Conservation (phyloP, 2,329 filamentous ascomycete genomes). For the Calonectria honghensis region DNA sequence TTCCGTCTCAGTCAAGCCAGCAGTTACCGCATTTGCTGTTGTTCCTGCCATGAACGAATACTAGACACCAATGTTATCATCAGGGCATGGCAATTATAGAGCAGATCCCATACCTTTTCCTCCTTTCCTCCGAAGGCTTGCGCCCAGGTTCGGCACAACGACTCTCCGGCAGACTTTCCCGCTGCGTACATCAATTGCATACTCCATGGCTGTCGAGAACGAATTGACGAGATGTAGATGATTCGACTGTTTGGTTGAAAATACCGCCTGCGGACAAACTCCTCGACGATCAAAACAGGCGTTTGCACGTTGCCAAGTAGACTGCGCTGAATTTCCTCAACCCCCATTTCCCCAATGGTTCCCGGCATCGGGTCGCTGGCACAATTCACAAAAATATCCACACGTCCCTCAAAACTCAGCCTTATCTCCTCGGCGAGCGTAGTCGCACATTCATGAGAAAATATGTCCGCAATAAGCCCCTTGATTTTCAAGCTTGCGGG, state of each 20-base stretch:
- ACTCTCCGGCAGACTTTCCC: constrained; percentile 60
- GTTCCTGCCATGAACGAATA: constrained; percentile 60
- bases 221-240: constrained; percentile 60
- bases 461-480: constrained; percentile 57
- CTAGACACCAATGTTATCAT: constrained; percentile 7
- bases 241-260: constrained; percentile 60
- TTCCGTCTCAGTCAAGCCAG: constrained; percentile 59
- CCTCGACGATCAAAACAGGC: constrained; percentile 60
- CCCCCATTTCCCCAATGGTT: constrained; percentile 53
- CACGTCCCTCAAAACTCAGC: constrained; percentile 47
- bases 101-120: constrained; percentile 41
- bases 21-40: constrained; percentile 59
- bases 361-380: constrained; percentile 57
- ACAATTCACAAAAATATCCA: constrained; percentile 61
- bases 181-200: constrained; percentile 60
- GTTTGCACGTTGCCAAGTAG: constrained; percentile 60
- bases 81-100: background rate
- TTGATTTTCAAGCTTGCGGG: constrained; percentile 48
- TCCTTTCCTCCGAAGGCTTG: constrained; percentile 61
- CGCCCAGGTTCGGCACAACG: constrained; percentile 60
- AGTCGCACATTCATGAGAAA: constrained; percentile 53
- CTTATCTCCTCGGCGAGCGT: constrained; percentile 54
- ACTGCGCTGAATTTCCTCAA: constrained; percentile 56
- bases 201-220: constrained; percentile 58
- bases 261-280: constrained; percentile 55